A percentile compares a stretch with the other conserved stretches of the same genome.
phyloP scores from a whole-genome alignment of 2,329 filamentous ascomycete genomes.

The Aspergillus pseudoterreus region DNA sequence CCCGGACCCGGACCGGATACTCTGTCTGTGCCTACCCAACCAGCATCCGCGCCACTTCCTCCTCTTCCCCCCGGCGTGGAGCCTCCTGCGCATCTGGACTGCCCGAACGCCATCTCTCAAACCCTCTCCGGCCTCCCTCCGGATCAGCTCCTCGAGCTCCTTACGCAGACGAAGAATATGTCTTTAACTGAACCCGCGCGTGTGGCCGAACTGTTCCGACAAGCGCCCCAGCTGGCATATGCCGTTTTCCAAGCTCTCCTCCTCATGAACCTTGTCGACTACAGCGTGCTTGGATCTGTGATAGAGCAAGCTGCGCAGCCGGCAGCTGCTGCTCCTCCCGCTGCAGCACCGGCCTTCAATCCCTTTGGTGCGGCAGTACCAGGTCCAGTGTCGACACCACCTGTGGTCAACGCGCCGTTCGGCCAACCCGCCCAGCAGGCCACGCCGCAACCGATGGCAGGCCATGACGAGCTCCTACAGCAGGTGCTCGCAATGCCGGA shows the following conservation, averaged over 20 bases:
- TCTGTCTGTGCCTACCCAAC: conserved; percentile 31
- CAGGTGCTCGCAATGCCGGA: conserved; percentile 79
- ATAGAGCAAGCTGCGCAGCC: conserved; percentile 59
- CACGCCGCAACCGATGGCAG: conserved; percentile 46
- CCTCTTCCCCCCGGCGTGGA: conserved; percentile 82
- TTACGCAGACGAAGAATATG: conserved; percentile 89
- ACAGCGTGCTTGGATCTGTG: conserved; percentile 74
- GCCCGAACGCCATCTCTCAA: conserved; percentile 85
- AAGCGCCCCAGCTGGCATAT: conserved; percentile 89
- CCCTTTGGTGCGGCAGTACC: conserved; percentile 32
- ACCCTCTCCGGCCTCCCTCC: conserved; percentile 84
- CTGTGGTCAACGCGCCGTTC: conserved; percentile 41
- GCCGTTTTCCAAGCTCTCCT: conserved; percentile 93
- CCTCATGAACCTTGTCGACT: conserved; percentile 87
- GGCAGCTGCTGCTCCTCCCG: conserved; percentile 33
- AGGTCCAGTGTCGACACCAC: conserved; percentile 52
- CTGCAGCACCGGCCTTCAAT: conserved; percentile 34
- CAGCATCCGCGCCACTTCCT: conserved; percentile 59
- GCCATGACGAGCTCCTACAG: conserved; percentile 71
- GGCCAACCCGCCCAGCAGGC: conserved; percentile 44
- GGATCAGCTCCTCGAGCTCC: conserved; percentile 84
- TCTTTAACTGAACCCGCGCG: conserved; percentile 77
- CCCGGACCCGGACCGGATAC: conserved; percentile 35
- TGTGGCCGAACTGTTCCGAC: conserved; percentile 78
- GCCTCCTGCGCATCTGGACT: conserved; percentile 75